Evolutionary conservation across 2,329 filamentous ascomycete species (phyloP).

Genomic region (Trichoderma gracile): DNA sequence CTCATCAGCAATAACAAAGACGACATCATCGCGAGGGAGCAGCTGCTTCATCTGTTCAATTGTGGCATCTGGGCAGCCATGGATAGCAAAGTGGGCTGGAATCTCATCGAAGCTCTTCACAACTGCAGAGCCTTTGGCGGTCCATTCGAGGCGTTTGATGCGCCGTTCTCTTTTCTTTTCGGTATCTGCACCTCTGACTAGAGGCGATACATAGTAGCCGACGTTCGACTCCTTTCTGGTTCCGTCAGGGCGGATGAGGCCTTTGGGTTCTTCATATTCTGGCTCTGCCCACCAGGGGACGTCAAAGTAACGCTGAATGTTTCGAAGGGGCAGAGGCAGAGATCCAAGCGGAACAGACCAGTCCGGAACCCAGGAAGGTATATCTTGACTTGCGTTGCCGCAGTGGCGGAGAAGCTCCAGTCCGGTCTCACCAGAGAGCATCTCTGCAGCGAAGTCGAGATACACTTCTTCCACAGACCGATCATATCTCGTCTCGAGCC

Average conservation of each 20-base stretch:
- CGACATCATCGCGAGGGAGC: background rate
- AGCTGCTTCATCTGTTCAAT: background rate
- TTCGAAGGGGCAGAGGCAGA: background rate
- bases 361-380: conserved; percentile 6
- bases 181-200: background rate
- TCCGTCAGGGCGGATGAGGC: background rate
- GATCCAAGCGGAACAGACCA: background rate
- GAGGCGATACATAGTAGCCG: background rate
- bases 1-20: background rate
- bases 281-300: conserved; percentile 16
- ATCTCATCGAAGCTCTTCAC: background rate
- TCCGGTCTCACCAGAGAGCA: background rate
- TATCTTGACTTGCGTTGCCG: background rate
- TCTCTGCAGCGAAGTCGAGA: background rate
- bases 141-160: conserved; percentile 4
- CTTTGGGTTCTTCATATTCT: background rate
- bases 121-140: background rate
- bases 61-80: background rate
- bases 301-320: conserved; percentile 8
- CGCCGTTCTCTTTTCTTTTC: background rate
- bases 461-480: background rate
- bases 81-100: background rate
- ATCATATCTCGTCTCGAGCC: conserved; percentile 8
- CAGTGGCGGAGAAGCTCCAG: conserved; percentile 9
- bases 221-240: background rate